These are phyloP conservation scores for Phytophthora podocarpi DNA, from an alignment of 352 stramenopile genomes.

Conservation along the genomic window DNA sequence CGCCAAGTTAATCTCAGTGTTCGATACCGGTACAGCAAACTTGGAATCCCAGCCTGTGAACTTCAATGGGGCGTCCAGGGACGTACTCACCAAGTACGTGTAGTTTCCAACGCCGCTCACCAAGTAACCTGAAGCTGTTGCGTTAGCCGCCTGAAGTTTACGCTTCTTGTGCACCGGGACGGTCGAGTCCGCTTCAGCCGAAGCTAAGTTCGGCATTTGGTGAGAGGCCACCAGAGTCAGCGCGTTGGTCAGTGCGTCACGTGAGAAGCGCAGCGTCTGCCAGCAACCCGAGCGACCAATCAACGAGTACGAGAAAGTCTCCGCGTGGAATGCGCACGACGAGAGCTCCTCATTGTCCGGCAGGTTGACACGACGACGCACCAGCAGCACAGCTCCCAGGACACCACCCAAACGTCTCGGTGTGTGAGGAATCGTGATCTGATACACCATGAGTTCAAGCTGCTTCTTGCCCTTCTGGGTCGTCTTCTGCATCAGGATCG, in stretches of 20 bases:
- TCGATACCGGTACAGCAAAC: slow-evolving; percentile 71
- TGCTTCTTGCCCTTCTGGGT: slow-evolving; percentile 30
- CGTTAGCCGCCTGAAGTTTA: slow-evolving; percentile 48
- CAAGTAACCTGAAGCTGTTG: slow-evolving; percentile 35
- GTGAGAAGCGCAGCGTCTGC: slow-evolving; percentile 50
- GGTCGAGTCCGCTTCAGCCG: slow-evolving; percentile 20
- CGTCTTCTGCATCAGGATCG: slow-evolving; percentile 52
- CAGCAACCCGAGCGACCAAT: slow-evolving; percentile 62
- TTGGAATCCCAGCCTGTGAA: slow-evolving; percentile 75
- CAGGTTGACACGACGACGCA: slow-evolving; percentile 38
- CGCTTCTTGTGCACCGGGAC: slow-evolving; percentile 65
- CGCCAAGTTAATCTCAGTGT: slow-evolving; percentile 46
- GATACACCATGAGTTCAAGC: slow-evolving; percentile 65
- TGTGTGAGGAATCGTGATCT: slow-evolving; percentile 43
- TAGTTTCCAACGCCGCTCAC: slow-evolving; percentile 50
- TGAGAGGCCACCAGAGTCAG: slow-evolving; percentile 51
- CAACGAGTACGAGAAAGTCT: slow-evolving; percentile 74
- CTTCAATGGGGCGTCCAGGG: slow-evolving; percentile 38
- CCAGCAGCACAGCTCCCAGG: slow-evolving; percentile 37
- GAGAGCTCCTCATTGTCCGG: slow-evolving; percentile 38
- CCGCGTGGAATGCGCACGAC: slow-evolving; percentile 69
- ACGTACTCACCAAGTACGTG: slow-evolving; percentile 62
- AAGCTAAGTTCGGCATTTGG: slow-evolving; percentile 44
- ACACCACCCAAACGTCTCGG: slow-evolving; percentile 37
- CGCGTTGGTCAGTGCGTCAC: slow-evolving; percentile 51